Evolutionary conservation across 192 early-diverging fungal species (phyloP).

Genomic region (Coemansia sp.): DNA sequence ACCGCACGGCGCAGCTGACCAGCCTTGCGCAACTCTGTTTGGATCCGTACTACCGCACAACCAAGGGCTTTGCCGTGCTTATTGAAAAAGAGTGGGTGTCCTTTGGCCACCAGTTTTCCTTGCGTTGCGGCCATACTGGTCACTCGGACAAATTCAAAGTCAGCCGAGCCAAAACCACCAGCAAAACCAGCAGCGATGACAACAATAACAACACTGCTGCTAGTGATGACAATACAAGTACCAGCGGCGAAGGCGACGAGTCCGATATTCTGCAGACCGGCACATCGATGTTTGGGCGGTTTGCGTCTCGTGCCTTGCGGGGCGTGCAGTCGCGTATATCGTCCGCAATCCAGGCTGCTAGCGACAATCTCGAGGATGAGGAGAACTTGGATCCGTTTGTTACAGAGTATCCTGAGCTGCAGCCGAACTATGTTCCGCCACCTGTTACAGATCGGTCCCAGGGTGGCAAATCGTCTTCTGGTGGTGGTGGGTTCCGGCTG

Average conservation of each 20-base stretch:
- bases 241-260: neutral
- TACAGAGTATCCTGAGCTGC: slow-evolving; percentile 35
- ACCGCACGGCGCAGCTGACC: slow-evolving; percentile 92
- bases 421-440: slow-evolving; percentile 31
- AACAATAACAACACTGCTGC: neutral
- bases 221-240: neutral
- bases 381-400: slow-evolving; percentile 39
- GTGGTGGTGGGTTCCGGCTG: slow-evolving; percentile 31
- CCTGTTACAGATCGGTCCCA: neutral
- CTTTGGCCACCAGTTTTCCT: slow-evolving; percentile 95
- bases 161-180: slow-evolving; percentile 6
- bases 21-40: slow-evolving; percentile 87
- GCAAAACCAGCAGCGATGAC: slow-evolving; percentile 3
- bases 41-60: slow-evolving; percentile 95
- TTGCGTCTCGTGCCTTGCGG: slow-evolving; percentile 38
- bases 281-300: slow-evolving; percentile 46
- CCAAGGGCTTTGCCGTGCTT: slow-evolving; percentile 85
- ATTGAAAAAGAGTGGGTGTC: slow-evolving; percentile 98
- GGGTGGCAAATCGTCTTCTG: neutral
- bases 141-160: slow-evolving; percentile 71
- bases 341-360: slow-evolving; percentile 46
- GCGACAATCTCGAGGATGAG: slow-evolving; percentile 38
- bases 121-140: slow-evolving; percentile 88
- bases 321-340: slow-evolving; percentile 49
- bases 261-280: slow-evolving; percentile 33